These are phyloP conservation scores for Priceomyces haplophilus DNA, from an alignment of 805 yeast genomes.

Conservation along the genomic window DNA sequence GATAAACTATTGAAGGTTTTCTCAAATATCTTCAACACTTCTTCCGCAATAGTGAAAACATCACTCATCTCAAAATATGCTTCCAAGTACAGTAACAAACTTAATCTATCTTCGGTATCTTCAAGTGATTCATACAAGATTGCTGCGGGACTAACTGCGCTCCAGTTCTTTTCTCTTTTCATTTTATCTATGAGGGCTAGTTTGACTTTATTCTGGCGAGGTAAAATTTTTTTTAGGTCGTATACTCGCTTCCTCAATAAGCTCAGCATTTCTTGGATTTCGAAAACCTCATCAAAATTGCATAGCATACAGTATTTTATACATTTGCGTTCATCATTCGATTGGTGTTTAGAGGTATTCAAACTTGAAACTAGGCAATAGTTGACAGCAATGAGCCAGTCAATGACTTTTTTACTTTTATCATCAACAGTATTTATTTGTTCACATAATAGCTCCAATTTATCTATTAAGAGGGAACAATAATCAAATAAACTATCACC, in stretches of 20 bases:
- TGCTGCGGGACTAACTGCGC: not conserved
- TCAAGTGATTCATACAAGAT: not conserved
- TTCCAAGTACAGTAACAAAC: conserved; percentile 1
- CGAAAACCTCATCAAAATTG: not conserved
- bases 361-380: not conserved
- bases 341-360: not conserved
- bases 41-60: not conserved
- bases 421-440: not conserved
- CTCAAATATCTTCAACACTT: not conserved
- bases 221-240: not conserved
- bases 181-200: not conserved
- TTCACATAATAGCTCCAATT: not conserved
- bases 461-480: not conserved
- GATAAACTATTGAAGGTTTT: not conserved
- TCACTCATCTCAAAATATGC: conserved; percentile 1
- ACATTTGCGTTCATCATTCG: not conserved
- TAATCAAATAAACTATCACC: not conserved
- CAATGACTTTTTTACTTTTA: conserved; percentile 2
- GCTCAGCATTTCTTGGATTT: not conserved
- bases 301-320: not conserved
- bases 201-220: not conserved
- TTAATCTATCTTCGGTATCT: not conserved
- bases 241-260: not conserved
- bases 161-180: not conserved
- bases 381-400: conserved; percentile 4